Base-by-base conservation (phyloP, 148 eudicot species). In the Amaranthus hypochondriacus region DNA sequence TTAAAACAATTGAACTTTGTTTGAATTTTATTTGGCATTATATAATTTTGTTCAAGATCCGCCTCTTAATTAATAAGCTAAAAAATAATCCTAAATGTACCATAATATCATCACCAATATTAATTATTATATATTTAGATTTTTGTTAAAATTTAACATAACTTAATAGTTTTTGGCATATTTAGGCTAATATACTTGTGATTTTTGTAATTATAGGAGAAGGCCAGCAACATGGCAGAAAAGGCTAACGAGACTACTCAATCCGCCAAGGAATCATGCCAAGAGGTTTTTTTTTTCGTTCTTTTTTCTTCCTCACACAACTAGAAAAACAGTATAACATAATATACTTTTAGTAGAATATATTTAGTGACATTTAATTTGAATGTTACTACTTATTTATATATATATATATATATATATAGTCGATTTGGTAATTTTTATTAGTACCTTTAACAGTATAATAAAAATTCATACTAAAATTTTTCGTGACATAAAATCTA, bases 201-300 rank as follows among this genome's bases (percentile, higher is more conserved):
- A 9, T 52, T 52, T 21, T 18, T 42, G 4, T 62, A 43, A 3
- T 51, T 57, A n/a, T 76, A 90, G 92, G 87, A 86, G 76, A 86
- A 90, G 81, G 85, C 87, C 46, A 83, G 57, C 72, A 90, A 77
- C 81, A 73, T 90, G 84, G 70, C 86, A 77, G 87, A 88, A 60
- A 80, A 82, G 80, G 95, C 92, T 50, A 48, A 83, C 80, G 60
- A 86, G 73, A 85, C 84, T 46, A 86, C 87, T 73, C 89, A 88
- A 71, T 85, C 96, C 42, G 83, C 83, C 49, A 81, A 80, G 78
- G 88, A 90, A 21, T 70, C 85, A 0, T 42, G 70, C 59, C 91
- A 87, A 76, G 71, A 86, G 78, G 90, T 80, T 61, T 15, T 42
- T 14, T 63, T 49, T 51, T 9, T 66, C 56, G 11, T 55, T 46